A percentile compares a stretch with the other conserved stretches of the same genome.
Conservation (phyloP, 805 yeast genomes). For the Candida andamanensis region DNA sequence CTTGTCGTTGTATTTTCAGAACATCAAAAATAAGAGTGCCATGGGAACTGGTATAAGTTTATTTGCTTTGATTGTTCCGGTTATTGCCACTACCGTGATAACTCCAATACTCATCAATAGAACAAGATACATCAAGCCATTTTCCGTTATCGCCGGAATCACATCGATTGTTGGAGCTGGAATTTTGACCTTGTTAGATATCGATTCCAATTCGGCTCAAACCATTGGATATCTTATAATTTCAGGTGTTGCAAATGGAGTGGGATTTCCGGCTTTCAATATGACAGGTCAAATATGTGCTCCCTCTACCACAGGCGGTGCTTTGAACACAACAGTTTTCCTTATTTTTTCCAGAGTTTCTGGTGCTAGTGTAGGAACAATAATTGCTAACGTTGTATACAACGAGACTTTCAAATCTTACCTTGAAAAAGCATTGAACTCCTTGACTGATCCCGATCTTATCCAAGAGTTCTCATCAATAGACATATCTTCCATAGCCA, state of each 20-base stretch:
- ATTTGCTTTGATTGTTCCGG: constrained; percentile 39
- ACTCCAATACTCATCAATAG: constrained; percentile 36
- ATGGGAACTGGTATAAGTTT: constrained; percentile 43
- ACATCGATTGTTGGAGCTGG: constrained; percentile 43
- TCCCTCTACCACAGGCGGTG: constrained; percentile 47
- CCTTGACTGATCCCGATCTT: constrained; percentile 7
- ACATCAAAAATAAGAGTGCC: constrained; percentile 35
- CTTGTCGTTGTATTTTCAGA: constrained; percentile 44
- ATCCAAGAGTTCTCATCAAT: constrained; percentile 1
- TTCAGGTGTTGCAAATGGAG: constrained; percentile 45
- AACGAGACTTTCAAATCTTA: constrained; percentile 7
- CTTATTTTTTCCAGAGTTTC: constrained; percentile 41
- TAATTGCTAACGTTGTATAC: constrained; percentile 9
- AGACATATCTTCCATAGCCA: constrained; percentile 1
- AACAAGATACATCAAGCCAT: constrained; percentile 39
- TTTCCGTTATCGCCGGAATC: constrained; percentile 28
- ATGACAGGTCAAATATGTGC: constrained; percentile 44
- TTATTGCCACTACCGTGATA: constrained; percentile 30
- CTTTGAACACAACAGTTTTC: constrained; percentile 44
- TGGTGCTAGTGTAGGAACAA: constrained; percentile 42
- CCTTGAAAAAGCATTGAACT: constrained; percentile 5
- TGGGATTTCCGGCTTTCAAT: constrained; percentile 41
- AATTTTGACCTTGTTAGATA: constrained; percentile 34
- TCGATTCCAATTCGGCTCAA: constrained; percentile 27
- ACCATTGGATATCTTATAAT: constrained; percentile 44